These are phyloP conservation scores for Artemisia tridentata DNA, from an alignment of 129 eudicot genomes.

Conservation along the genomic window DNA sequence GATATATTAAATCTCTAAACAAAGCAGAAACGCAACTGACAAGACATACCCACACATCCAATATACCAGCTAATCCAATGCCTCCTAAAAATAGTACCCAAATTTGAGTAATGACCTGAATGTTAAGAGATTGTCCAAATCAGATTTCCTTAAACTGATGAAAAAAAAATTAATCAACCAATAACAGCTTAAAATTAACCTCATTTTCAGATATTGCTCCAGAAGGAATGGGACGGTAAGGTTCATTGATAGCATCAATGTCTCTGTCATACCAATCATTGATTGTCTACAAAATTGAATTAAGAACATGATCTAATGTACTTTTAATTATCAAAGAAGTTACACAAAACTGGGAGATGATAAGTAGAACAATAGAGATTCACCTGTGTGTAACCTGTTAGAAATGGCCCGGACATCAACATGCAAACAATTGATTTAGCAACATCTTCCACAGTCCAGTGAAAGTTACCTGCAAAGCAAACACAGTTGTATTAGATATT, in stretches of 20 bases:
- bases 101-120: slow-evolving; percentile 93
- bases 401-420: slow-evolving; percentile 96
- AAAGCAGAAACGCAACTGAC: neutral
- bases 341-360: slow-evolving; percentile 19
- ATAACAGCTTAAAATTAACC: slow-evolving; percentile 37
- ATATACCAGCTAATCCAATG: slow-evolving; percentile 74
- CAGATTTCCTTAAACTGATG: neutral
- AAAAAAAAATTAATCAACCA: neutral
- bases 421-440: slow-evolving; percentile 94
- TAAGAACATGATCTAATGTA: slow-evolving; percentile 17
- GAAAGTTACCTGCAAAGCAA: slow-evolving; percentile 69
- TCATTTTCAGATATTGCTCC: slow-evolving; percentile 91
- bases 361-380: slow-evolving; percentile 8
- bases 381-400: slow-evolving; percentile 99
- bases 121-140: slow-evolving; percentile 6
- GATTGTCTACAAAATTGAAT: slow-evolving; percentile 57
- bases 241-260: slow-evolving; percentile 98
- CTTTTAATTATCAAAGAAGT: slow-evolving; percentile 5
- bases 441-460: slow-evolving; percentile 86
- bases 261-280: slow-evolving; percentile 99
- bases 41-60: slow-evolving; percentile 90
- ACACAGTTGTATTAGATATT: slow-evolving; percentile 1
- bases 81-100: slow-evolving; percentile 95
- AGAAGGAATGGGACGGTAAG: slow-evolving; percentile 97
- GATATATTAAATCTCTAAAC: neutral